A percentile compares a stretch with the other conserved stretches of the same genome.
Evolutionary conservation across 306 rosid genomes (phyloP).

Genomic region (Quercus alba): DNA sequence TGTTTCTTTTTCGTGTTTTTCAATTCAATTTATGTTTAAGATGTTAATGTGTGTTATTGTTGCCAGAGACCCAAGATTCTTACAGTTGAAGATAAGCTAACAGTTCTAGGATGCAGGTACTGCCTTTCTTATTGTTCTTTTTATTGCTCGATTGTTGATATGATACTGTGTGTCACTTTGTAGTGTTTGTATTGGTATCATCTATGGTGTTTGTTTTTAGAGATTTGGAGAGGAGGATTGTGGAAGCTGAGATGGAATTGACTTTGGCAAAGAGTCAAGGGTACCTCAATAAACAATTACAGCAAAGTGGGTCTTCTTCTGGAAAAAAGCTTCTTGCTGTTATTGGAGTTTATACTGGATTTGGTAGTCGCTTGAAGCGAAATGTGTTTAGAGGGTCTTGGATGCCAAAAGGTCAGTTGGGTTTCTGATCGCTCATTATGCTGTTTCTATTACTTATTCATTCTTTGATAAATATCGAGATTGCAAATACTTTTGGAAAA

Average conservation of each 20-base stretch:
- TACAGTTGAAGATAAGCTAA: constrained; percentile 84
- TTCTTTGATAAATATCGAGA: background rate
- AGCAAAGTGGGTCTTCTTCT: constrained; percentile 51
- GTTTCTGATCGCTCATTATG: background rate
- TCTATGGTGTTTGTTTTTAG: constrained; percentile 29
- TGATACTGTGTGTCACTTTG: background rate
- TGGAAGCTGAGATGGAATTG: constrained; percentile 93
- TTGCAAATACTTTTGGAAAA: background rate
- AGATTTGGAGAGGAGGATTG: constrained; percentile 92
- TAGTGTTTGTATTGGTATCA: background rate
- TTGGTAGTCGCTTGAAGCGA: constrained; percentile 81
- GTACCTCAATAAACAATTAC: constrained; percentile 60
- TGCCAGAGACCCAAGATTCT: constrained; percentile 79
- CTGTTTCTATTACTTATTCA: background rate
- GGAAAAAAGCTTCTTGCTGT: constrained; percentile 77
- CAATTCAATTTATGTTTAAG: constrained; percentile 4
- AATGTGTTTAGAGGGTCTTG: constrained; percentile 88
- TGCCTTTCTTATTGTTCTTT: constrained; percentile 4
- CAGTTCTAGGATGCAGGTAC: constrained; percentile 85
- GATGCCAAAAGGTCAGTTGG: constrained; percentile 92
- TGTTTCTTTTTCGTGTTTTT: background rate
- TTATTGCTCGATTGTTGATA: background rate
- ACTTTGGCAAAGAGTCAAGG: constrained; percentile 97
- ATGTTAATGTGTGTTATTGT: constrained; percentile 1
- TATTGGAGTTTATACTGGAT: constrained; percentile 94